Base-by-base conservation (phyloP, 2,329 filamentous ascomycete species). In the Alternaria panax region DNA sequence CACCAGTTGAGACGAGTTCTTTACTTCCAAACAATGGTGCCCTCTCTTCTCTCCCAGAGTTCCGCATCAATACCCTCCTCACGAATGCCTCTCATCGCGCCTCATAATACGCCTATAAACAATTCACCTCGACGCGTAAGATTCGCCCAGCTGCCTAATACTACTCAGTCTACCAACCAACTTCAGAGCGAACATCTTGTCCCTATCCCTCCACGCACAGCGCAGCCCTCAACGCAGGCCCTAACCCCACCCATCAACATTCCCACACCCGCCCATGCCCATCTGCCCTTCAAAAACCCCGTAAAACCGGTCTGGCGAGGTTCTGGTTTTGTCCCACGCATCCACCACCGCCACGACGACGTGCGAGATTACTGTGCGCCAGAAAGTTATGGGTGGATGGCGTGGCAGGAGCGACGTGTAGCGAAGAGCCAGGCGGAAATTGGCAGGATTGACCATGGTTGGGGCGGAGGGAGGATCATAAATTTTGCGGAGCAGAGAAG, bases 261-360 rank as follows among this genome's bases (percentile, higher is more conserved):
- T 12, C 11, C 11, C 16, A 51, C 14, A 1, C 25, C 14, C 38
- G 38, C 14, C 11, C 40, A 30, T 3, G 14, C 18, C 18, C 27
- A 24, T 16, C 7, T 47, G 8, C 18, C 18, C 32, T 32, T 25
- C 43, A 11, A 32, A 24, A 8, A 11, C 22, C 7, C 22, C 25
- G 2, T 22, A 22, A 3, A 7, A 6, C 12, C 32, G 8, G 16
- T 9, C 8, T 51, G 45, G 51, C 24, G 27, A 2, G 16, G 9
- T 47, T 40, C n/a, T n/a, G n/a, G n/a, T n/a, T n/a, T n/a, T n/a
- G n/a, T n/a, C n/a, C n/a, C n/a, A 9, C 32, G 27, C 8, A 22
- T 56, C 4, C 57, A 59, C 28, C 57, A 59, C 41, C 20, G 32
- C 18, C n/a, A 38, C 6, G 57, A 59, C n/a, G 30, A 32, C 1